phyloP scores from a whole-genome alignment of 768 basidiomycete genomes.

The Lentinula raphanica region DNA sequence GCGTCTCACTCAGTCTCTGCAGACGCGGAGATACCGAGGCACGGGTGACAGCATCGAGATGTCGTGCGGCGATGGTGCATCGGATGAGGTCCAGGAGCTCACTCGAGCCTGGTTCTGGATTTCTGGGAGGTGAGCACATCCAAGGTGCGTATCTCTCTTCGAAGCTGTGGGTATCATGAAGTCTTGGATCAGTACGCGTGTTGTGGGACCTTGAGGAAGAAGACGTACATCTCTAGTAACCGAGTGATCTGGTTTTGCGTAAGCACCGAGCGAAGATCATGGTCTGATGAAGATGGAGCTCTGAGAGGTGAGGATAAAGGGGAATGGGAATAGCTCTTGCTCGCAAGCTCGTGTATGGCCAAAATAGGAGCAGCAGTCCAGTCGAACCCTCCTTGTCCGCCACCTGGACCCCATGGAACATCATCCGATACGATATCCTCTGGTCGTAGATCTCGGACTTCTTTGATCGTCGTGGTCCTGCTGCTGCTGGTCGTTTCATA shows the following conservation, averaged over 20 bases:
- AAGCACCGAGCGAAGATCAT: conserved; percentile 27
- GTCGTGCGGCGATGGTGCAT: conserved; percentile 36
- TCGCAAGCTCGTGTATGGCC: conserved; percentile 37
- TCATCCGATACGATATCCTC: conserved; percentile 30
- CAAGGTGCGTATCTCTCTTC: conserved; percentile 36
- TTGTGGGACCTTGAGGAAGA: neutral
- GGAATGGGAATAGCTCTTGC: conserved; percentile 16
- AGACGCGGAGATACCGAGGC: conserved; percentile 28
- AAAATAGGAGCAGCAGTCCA: conserved; percentile 42
- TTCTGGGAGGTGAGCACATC: conserved; percentile 30
- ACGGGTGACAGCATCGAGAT: conserved; percentile 28
- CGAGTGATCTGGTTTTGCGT: conserved; percentile 28
- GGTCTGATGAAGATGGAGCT: conserved; percentile 17
- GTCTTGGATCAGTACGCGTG: neutral
- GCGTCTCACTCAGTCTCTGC: conserved; percentile 29
- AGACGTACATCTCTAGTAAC: conserved; percentile 34
- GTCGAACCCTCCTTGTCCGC: conserved; percentile 32
- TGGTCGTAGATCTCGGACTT: conserved; percentile 23
- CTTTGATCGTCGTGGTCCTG: conserved; percentile 9
- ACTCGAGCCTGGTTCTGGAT: conserved; percentile 17
- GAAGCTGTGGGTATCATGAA: no score
- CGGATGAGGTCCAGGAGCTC: conserved; percentile 33
- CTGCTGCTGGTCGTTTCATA: conserved; percentile 7
- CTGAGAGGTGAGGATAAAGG: neutral
- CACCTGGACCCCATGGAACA: conserved; percentile 34